Evolutionary conservation across 1,284 basidiomycete species (phyloP).

Genomic region (Cerioporus squamosus): DNA sequence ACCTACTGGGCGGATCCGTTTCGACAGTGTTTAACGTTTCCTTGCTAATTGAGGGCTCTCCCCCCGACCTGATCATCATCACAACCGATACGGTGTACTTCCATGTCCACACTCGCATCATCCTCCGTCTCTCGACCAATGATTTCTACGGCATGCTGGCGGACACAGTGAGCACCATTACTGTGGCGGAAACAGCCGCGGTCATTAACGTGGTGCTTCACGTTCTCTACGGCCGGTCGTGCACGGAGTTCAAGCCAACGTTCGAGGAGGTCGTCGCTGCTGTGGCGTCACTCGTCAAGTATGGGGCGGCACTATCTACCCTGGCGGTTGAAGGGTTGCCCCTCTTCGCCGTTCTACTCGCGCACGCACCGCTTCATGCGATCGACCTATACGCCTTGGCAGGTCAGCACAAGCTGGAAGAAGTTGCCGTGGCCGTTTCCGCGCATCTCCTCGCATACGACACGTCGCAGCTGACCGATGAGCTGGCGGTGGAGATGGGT

Average conservation of each 20-base stretch:
- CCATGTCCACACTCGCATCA: slow-evolving; percentile 1
- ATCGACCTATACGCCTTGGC: slow-evolving; percentile 42
- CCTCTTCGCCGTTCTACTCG: slow-evolving; percentile 32
- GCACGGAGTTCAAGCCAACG: slow-evolving; percentile 29
- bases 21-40: neutral
- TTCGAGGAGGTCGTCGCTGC: slow-evolving; percentile 29
- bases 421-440: slow-evolving; percentile 39
- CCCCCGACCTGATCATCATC: slow-evolving; percentile 1
- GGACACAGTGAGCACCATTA: neutral
- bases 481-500: slow-evolving; percentile 36
- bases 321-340: slow-evolving; percentile 24
- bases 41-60: neutral
- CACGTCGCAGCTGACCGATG: slow-evolving; percentile 37
- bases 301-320: slow-evolving; percentile 33
- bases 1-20: neutral
- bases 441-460: slow-evolving; percentile 37
- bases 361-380: slow-evolving; percentile 33
- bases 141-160: neutral
- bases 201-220: slow-evolving; percentile 41
- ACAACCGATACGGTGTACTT: slow-evolving; percentile 2
- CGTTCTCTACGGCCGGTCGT: slow-evolving; percentile 36
- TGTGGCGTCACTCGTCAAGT: slow-evolving; percentile 30
- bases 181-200: slow-evolving; percentile 22
- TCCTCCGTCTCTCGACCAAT: slow-evolving; percentile 4
- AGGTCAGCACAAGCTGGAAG: slow-evolving; percentile 34